Evolutionary conservation across 495 filamentous ascomycete species (phyloP).

Genomic region (Tuber brumale): DNA sequence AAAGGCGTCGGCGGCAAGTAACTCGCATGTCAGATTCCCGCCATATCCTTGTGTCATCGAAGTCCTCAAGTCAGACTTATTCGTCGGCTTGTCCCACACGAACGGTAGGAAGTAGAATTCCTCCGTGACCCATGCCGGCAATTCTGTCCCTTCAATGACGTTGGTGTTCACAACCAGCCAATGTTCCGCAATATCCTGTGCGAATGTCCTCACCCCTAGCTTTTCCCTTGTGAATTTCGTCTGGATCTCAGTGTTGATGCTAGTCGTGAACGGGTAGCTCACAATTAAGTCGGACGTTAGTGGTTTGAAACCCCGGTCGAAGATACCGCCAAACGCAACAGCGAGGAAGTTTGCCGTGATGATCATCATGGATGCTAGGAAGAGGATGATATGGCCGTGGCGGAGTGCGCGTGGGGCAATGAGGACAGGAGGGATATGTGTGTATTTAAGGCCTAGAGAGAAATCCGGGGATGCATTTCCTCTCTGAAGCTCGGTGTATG

Average conservation of each 20-base stretch:
- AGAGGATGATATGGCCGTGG: conserved; percentile 42
- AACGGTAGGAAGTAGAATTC: conserved; percentile 29
- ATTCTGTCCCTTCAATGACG: conserved; percentile 3
- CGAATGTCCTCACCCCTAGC: conserved; percentile 8
- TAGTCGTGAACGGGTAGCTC: not conserved
- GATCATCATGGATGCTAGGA: conserved; percentile 13
- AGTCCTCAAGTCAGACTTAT: too few relatives aligned
- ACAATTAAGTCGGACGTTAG: not conserved
- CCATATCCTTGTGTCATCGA: not conserved
- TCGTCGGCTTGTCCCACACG: conserved; percentile 4
- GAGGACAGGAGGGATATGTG: conserved; percentile 47
- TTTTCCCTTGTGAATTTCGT: too few relatives aligned
- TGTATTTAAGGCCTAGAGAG: conserved; percentile 45
- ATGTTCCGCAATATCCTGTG: not conserved
- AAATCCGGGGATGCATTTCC: conserved; percentile 35
- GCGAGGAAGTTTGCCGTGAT: conserved; percentile 29
- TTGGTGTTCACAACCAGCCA: conserved; percentile 9
- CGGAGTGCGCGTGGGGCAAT: conserved; percentile 43
- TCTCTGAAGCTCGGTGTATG: conserved; percentile 45
- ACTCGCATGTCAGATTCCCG: too few relatives aligned
- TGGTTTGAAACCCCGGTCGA: conserved; percentile 32
- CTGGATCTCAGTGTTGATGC: not conserved
- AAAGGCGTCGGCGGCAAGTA: too few relatives aligned
- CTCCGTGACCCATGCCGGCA: conserved; percentile 18
- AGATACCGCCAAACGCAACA: conserved; percentile 36